Evolutionary conservation across 441 rosid species (phyloP).

Genomic region (Flueggea neowawraea): DNA sequence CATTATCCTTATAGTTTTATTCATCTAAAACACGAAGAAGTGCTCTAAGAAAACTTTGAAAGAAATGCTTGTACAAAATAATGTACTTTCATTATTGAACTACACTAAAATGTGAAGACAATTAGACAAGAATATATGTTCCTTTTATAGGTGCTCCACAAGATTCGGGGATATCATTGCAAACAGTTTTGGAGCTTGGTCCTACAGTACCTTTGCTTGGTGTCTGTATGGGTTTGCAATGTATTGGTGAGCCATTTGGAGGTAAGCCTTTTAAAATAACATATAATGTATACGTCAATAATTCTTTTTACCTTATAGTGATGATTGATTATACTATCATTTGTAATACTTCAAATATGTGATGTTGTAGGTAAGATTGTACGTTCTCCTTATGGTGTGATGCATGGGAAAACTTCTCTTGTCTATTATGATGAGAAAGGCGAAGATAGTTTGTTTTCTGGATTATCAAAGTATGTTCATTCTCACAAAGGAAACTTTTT

Average conservation of each 20-base stretch:
- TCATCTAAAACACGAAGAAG: no score
- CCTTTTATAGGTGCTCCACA: slow-evolving; percentile 62
- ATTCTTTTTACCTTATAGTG: neutral
- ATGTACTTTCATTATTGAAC: no score
- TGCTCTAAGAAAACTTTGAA: no score
- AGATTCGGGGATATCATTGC: slow-evolving; percentile 93
- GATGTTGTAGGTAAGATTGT: slow-evolving; percentile 75
- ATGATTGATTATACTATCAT: slow-evolving; percentile 7
- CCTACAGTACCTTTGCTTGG: slow-evolving; percentile 85
- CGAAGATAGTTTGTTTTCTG: slow-evolving; percentile 78
- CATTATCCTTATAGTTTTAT: no score
- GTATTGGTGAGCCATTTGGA: slow-evolving; percentile 99
- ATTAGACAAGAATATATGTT: no score
- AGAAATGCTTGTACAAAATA: no score
- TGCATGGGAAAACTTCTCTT: slow-evolving; percentile 94
- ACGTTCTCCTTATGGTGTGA: slow-evolving; percentile 84
- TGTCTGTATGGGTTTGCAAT: slow-evolving; percentile 94
- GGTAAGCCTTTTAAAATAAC: slow-evolving; percentile 39
- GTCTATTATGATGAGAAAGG: slow-evolving; percentile 88
- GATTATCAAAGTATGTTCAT: slow-evolving; percentile 65
- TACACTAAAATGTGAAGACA: no score
- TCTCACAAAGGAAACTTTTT: neutral
- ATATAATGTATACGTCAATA: neutral
- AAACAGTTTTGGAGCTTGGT: slow-evolving; percentile 88
- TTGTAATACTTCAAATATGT: slow-evolving; percentile 8